Base-by-base conservation (phyloP, 345 rosid species). In the Gossypium arboreum region DNA sequence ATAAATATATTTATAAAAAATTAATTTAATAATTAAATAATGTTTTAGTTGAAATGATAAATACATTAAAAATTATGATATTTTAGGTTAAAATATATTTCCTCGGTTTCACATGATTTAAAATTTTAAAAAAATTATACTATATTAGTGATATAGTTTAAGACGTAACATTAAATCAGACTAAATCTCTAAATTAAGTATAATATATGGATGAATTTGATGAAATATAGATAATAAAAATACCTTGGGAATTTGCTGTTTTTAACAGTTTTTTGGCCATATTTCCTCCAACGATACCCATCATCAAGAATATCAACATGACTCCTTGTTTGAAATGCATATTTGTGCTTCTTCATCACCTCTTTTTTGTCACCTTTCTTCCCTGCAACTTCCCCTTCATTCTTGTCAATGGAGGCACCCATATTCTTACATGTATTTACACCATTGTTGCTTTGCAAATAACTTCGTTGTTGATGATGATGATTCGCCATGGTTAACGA, bases 201-300 rank as follows among this genome's bases (percentile, higher is more conserved):
- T 9, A 57, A 25, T 20, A 20, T 4, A 20, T 2, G 27, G 27
- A 18, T 3, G 1, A 56, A 56, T 56, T 56, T 9, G 3, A 56
- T 7, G 7, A 12, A 48, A 48, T 15, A 9, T 4, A 65, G 48
- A 9, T 29, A 50, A 22, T 12, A 17, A 18, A 12, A 20, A 5
- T 27, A 85, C 88, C 88, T 83, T 4, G 88, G 88, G 65, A 81
- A 85, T 39, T 74, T 85, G 20, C 68, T 68, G 54, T 80, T 75
- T 78, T 85, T 85, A 0, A 85, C 86, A 0, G 58, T 73, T 69
- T 85, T 85, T 43, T 85, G 88, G 0, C 88, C 88, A 72, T 86
- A 81, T 78, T 85, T 83, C 77, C 88, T 83, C 86, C 88, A 85
- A 48, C 88, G 72, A 76, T 85, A 85, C 1, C 88, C 86, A 80